Base-by-base conservation (phyloP, 371 early-diverging fungal species). In the Mortierella sp. region DNA sequence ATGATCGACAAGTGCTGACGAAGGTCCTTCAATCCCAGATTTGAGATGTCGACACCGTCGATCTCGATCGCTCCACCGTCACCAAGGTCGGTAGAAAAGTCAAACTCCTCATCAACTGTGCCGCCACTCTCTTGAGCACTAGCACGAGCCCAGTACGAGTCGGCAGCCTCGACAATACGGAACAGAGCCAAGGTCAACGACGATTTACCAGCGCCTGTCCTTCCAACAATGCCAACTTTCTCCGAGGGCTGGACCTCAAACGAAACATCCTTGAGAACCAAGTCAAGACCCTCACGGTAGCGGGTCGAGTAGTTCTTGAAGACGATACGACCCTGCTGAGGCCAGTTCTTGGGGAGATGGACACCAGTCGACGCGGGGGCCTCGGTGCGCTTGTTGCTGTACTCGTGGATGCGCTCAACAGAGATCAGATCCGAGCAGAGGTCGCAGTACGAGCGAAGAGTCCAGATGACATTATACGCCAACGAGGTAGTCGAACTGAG, bases 201-300 rank as follows among this genome's bases (percentile, higher is more conserved):
- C 41, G 93, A 92, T 88, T 98, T 98, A 65, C 98, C 98, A 21
- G 95, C 93, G 55, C 98, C 98, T 0, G 98, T 97, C 32, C 97
- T 90, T n/a, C 96, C 98, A 75, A 94, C 90, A 82, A 97, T 93
- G 74, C 97, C 97, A 63, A 97, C 92, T 89, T 96, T 96, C 82
- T 95, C 93, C 7, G 89, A 88, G 1, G 93, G 90, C 21, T 85
- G 75, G 18, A 95, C 90, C 3, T 85, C 81, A 80, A 93, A 94
- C 7, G 92, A 89, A 14, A 97, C 73, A 44, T 92, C 84, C 72
- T 91, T 89, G 29, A 95, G 82, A 1, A 96, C 95, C 46, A 95
- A 83, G 55, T 95, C 95, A 78, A 96, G 88, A 1, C 93, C 96
- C 46, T 92, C 91, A 5, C 96, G 92, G 77, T 98, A 98, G 44